phyloP scores from a whole-genome alignment of 345 rosid genomes.

The Arabis hirsuta region DNA sequence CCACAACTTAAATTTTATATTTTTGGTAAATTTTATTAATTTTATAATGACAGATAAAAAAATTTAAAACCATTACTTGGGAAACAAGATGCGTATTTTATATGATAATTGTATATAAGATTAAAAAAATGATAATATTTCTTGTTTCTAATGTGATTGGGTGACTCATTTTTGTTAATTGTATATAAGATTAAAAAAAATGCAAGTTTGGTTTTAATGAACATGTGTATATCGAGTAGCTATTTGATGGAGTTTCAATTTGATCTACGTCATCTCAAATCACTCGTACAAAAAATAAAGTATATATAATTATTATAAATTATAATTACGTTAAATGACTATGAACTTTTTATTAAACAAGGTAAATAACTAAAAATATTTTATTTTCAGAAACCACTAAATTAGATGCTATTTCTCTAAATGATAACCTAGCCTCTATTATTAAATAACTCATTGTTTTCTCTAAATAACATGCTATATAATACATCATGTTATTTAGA shows the following conservation, averaged over 20 bases:
- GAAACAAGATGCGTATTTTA: neutral
- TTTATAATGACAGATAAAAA: neutral
- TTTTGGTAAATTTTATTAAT: neutral
- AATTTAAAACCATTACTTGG: no score
- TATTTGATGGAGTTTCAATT: neutral
- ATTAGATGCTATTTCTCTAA: neutral
- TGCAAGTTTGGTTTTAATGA: conserved; percentile 1
- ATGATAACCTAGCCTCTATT: neutral
- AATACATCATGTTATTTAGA: no score
- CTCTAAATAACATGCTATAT: neutral
- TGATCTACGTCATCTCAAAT: conserved; percentile 4
- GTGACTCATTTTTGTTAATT: neutral
- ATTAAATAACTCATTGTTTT: neutral
- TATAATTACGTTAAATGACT: conserved; percentile 1
- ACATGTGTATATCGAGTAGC: conserved; percentile 5
- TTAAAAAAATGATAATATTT: no score
- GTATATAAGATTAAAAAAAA: neutral
- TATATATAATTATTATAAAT: neutral
- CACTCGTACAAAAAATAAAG: conserved; percentile 29
- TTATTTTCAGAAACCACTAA: neutral
- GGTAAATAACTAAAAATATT: neutral
- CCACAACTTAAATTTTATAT: conserved; percentile 6
- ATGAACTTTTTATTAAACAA: neutral
- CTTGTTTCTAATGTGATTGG: neutral
- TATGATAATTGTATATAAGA: no score